These are phyloP conservation scores for Dinochytrium kinnereticum DNA, from an alignment of 371 early-diverging fungal genomes.

Conservation along the genomic window DNA sequence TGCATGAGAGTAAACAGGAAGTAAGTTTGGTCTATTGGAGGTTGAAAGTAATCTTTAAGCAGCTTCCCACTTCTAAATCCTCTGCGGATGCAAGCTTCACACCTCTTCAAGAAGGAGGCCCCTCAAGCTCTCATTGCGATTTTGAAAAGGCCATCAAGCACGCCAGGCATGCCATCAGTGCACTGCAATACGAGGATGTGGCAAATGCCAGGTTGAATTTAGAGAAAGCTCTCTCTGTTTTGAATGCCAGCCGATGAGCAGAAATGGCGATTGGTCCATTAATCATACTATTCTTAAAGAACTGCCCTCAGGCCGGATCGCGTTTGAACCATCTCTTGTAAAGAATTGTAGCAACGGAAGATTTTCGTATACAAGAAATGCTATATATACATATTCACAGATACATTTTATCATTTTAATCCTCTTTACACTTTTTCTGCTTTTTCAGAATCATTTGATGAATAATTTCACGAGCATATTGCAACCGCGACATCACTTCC, in stretches of 20 bases:
- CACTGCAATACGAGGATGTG: slow-evolving; percentile 93
- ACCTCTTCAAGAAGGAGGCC: not conserved
- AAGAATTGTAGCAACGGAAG: no score
- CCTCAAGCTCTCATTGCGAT: not conserved
- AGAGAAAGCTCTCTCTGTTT: slow-evolving; percentile 73
- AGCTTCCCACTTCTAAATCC: not conserved
- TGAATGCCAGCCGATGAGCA: no score
- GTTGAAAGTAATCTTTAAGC: not conserved
- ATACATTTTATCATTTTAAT: not conserved
- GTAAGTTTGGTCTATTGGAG: no score
- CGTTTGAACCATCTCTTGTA: no score
- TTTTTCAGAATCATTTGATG: slow-evolving; percentile 41
- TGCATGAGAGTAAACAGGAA: no score
- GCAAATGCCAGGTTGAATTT: slow-evolving; percentile 82
- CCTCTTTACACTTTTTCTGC: not conserved
- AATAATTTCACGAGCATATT: slow-evolving; percentile 47
- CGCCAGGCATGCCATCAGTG: slow-evolving; percentile 91
- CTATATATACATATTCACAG: no score
- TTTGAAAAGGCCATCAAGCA: slow-evolving; percentile 75
- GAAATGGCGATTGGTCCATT: no score
- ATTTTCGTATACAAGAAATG: no score
- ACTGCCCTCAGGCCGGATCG: no score
- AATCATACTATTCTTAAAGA: no score
- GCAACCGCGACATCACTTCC: slow-evolving; percentile 40
- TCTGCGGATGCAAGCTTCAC: not conserved